Evolutionary conservation across 345 rosid genomes (phyloP).

Genomic region (Salix caprea): DNA sequence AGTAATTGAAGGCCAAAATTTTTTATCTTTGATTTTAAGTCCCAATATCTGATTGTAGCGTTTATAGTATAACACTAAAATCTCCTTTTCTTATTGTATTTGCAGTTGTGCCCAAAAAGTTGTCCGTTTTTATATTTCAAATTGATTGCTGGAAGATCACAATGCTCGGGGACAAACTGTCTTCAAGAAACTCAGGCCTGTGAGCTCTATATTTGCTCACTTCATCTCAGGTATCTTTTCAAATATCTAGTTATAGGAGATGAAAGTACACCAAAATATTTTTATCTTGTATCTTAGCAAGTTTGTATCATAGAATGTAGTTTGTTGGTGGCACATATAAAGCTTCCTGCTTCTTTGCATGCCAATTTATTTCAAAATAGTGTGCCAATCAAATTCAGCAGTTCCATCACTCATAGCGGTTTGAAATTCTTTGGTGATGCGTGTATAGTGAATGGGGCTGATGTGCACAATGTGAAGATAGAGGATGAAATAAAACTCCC

Average conservation of each 20-base stretch:
- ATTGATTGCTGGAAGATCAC: conserved; percentile 79
- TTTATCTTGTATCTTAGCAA: too few species aligned
- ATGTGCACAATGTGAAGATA: conserved; percentile 5
- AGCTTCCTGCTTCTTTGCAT: too few species aligned
- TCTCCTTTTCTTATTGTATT: neutral
- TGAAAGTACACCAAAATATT: too few species aligned
- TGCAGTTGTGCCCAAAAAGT: conserved; percentile 81
- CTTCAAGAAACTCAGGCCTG: conserved; percentile 47
- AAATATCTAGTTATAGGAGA: neutral
- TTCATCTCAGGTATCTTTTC: conserved; percentile 4
- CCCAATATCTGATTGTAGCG: neutral
- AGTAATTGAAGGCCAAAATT: neutral
- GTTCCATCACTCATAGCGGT: too few species aligned
- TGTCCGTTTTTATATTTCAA: conserved; percentile 63
- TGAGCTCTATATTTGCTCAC: conserved; percentile 18
- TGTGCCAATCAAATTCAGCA: too few species aligned
- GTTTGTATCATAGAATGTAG: too few species aligned
- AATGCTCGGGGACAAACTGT: conserved; percentile 71
- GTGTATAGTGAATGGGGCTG: neutral
- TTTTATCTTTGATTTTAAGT: neutral
- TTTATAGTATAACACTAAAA: neutral
- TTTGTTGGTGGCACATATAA: too few species aligned
- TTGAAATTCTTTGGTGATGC: too few species aligned
- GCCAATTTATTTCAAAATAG: too few species aligned
- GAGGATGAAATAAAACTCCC: conserved; percentile 3